Base-by-base conservation (phyloP, 73 alveolate genomes). In the Paramecium primaurelia region DNA sequence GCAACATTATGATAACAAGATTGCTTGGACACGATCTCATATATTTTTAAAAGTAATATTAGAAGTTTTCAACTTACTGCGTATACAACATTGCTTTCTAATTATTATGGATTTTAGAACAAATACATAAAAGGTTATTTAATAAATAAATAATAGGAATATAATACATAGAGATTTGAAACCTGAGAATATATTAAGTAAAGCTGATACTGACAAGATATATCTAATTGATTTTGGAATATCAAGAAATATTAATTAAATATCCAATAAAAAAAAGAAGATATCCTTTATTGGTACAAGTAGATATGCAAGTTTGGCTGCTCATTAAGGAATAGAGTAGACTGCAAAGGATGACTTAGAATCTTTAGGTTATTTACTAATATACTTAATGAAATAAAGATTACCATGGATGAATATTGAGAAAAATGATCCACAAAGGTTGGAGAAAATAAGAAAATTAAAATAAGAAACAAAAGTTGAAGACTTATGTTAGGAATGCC, bases 1-100 rank as follows among this genome's bases (percentile, higher is more conserved):
- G 86, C 38, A 86, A 95, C 77, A 95, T 96, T 40, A 93, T 97
- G 97, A 97, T 97, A 28, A 95, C 97, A 73, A 96, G 94, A 28
- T 64, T 96, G 38, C 88, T 97, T n/a, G 99, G 99, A 59, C 98
- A 36, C 8, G 91, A 80, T 22, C 8, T 80, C 3, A 26, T 8
- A 2, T 47, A 80, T 47, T 80, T 32, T 80, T 80, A 45, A 47
- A 80, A 80, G 30, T 26, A 8, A 42, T 36, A 44, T 25, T 38
- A 80, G 11, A 20, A 40, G 32, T 47, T 80, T 47, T 42, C 91
- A 42, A 8, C 18, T 7, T 10, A 47, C 10, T 80, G 91, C 30
- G 36, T 80, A 12, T 42, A 44, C 45, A 80, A 80, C 18, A 47
- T 80, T 1, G 91, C 77, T 5, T 42, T 10, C 26, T 22, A 40